Conservation (phyloP, 2,329 filamentous ascomycete species). For the Paraconiothyrium sp. region DNA sequence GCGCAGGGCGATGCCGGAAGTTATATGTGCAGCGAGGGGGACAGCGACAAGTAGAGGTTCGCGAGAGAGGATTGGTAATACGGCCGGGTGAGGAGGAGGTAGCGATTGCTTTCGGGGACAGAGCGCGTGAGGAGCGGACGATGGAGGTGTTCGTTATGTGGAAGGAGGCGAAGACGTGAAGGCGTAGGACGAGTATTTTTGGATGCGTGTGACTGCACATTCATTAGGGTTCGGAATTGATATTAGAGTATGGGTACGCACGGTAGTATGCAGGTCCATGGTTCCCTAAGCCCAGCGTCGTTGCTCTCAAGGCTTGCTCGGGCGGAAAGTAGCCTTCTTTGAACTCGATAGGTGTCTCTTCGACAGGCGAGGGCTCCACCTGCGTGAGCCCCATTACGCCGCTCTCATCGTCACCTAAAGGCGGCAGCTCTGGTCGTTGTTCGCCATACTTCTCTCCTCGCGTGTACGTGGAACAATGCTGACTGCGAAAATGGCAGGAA, state of each 20-base stretch:
- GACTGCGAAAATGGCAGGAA: conserved; percentile 33
- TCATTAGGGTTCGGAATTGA: background rate
- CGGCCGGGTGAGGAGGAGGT: conserved; percentile 88
- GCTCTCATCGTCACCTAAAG: conserved; percentile 48
- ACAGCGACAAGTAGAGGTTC: conserved; percentile 82
- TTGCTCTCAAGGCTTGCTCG: conserved; percentile 38
- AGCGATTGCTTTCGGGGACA: conserved; percentile 79
- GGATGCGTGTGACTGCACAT: conserved; percentile 73
- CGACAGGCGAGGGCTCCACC: conserved; percentile 84
- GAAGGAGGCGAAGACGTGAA: conserved; percentile 54
- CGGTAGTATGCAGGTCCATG: conserved; percentile 79
- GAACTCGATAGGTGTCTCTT: conserved; percentile 59
- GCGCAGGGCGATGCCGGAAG: conserved; percentile 79
- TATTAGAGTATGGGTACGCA: conserved; percentile 53
- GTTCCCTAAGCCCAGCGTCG: conserved; percentile 67
- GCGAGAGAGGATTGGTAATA: conserved; percentile 81
- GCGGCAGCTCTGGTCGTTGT: conserved; percentile 29
- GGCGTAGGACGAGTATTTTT: conserved; percentile 85
- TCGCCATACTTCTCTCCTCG: conserved; percentile 22
- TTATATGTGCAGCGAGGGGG: conserved; percentile 78
- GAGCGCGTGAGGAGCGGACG: conserved; percentile 46
- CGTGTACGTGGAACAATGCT: conserved; percentile 18
- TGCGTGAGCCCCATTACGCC: conserved; percentile 75
- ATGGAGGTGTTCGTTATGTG: conserved; percentile 59
- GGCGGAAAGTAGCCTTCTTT: conserved; percentile 62